phyloP scores from a whole-genome alignment of 2,329 filamentous ascomycete species.

The Colletotrichum noveboracense region DNA sequence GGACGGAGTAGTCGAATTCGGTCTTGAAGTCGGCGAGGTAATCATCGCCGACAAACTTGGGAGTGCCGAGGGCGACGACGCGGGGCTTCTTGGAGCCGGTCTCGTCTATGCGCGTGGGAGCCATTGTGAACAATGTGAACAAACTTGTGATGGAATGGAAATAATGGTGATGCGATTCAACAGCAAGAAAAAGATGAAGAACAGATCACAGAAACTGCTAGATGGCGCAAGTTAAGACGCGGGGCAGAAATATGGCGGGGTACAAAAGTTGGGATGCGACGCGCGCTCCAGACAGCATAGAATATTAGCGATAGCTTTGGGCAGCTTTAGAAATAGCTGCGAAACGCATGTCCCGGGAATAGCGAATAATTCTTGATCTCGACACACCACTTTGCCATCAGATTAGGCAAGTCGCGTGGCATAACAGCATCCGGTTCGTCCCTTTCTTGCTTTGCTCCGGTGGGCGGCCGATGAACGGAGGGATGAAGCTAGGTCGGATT shows the following conservation, averaged over 20 bases:
- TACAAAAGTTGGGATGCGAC: not conserved
- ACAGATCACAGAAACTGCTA: not conserved
- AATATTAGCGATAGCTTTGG: not conserved
- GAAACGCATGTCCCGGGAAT: not conserved
- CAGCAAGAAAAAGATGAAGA: not conserved
- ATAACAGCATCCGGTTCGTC: not conserved
- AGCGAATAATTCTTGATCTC: not conserved
- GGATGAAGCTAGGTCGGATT: not conserved
- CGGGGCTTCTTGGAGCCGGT: conserved; percentile 35
- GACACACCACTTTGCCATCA: not conserved
- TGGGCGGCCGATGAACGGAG: not conserved
- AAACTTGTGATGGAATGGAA: not conserved
- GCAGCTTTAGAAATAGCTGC: not conserved
- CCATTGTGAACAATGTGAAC: not conserved
- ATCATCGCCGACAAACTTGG: conserved; percentile 40
- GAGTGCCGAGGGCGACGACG: conserved; percentile 45
- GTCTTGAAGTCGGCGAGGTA: conserved; percentile 43
- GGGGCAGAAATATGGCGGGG: not conserved
- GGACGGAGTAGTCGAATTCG: conserved; percentile 43
- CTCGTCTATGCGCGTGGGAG: not conserved
- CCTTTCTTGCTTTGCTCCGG: not conserved
- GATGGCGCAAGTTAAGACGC: not conserved
- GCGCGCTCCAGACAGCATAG: not conserved
- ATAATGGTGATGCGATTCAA: not conserved
- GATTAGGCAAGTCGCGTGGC: not conserved